These are phyloP conservation scores for Fragaria iinumae DNA, from an alignment of 306 rosid genomes.

Conservation along the genomic window DNA sequence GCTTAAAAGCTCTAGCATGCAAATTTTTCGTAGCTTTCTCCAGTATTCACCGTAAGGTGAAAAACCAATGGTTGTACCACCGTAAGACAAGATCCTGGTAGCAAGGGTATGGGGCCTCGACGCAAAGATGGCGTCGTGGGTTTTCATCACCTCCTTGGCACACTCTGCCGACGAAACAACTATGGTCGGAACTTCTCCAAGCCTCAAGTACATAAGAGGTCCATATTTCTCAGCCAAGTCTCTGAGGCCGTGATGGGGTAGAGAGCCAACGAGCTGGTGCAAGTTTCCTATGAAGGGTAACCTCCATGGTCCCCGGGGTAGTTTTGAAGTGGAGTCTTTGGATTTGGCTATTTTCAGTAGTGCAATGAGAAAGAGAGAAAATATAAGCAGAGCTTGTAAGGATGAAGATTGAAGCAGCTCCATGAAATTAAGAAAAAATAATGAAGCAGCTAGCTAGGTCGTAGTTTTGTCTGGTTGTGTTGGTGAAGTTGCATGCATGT, in stretches of 20 bases:
- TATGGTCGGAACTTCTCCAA: constrained; percentile 32
- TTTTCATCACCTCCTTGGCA: constrained; percentile 42
- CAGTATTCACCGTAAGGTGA: too few relatives aligned
- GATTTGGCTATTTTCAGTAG: not conserved
- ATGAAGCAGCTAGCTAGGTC: too few relatives aligned
- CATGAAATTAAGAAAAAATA: not conserved
- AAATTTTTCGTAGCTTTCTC: too few relatives aligned
- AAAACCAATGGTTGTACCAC: too few relatives aligned
- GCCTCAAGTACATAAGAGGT: constrained; percentile 40
- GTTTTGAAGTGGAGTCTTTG: constrained; percentile 9
- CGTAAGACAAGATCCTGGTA: not conserved
- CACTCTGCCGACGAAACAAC: constrained; percentile 40
- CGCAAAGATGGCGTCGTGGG: constrained; percentile 35
- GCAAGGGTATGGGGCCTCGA: constrained; percentile 24
- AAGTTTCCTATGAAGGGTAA: constrained; percentile 36
- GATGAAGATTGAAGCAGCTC: not conserved
- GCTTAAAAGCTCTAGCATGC: too few relatives aligned
- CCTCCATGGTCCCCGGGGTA: constrained; percentile 37
- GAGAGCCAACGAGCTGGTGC: constrained; percentile 17
- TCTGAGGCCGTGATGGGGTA: constrained; percentile 29
- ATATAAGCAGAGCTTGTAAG: not conserved
- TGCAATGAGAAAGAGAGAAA: not conserved
- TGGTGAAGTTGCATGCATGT: too few relatives aligned
- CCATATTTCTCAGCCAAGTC: constrained; percentile 33
- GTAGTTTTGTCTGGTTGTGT: too few relatives aligned